These are phyloP conservation scores for Antarctomyces pellizariae DNA, from an alignment of 495 filamentous ascomycete species.

Conservation along the genomic window DNA sequence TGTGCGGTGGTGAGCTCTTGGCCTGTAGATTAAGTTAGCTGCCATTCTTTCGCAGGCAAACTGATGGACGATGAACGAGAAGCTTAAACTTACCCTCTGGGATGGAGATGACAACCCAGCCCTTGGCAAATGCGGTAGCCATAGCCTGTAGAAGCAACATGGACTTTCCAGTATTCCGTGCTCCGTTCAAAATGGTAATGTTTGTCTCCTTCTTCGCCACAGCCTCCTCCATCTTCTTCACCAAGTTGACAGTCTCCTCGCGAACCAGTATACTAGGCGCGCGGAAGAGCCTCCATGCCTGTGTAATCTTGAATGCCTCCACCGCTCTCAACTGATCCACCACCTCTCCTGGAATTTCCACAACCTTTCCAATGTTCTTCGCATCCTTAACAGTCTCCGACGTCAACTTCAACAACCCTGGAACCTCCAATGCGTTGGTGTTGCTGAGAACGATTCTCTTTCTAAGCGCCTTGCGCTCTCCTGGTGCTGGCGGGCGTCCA, in stretches of 20 bases:
- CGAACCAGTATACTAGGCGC: conserved; percentile 54
- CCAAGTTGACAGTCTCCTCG: conserved; percentile 48
- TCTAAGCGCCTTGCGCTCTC: conserved; percentile 67
- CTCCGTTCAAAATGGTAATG: conserved; percentile 47
- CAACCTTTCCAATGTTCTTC: conserved; percentile 33
- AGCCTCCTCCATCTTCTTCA: conserved; percentile 28
- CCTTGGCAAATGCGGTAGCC: conserved; percentile 56
- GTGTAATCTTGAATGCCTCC: conserved; percentile 77
- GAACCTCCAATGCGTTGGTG: conserved; percentile 64
- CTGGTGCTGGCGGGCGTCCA: conserved; percentile 33
- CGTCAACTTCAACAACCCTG: conserved; percentile 34
- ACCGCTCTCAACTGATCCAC: conserved; percentile 58
- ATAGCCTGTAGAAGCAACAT: conserved; percentile 66
- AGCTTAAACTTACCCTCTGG: conserved; percentile 48
- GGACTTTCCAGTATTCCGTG: conserved; percentile 59
- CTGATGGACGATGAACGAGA: background rate
- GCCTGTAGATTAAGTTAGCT: conserved; percentile 22
- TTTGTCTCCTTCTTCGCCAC: conserved; percentile 32
- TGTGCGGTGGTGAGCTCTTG: conserved; percentile 58
- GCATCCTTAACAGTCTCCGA: conserved; percentile 27
- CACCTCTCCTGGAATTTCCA: conserved; percentile 41
- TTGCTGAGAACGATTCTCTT: conserved; percentile 85
- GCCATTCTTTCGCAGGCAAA: conserved; percentile 5
- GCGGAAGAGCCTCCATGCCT: conserved; percentile 72
- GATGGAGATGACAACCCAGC: conserved; percentile 74